These are phyloP conservation scores for Lizonia empirigonia DNA, from an alignment of 2,329 filamentous ascomycete genomes.

Conservation along the genomic window DNA sequence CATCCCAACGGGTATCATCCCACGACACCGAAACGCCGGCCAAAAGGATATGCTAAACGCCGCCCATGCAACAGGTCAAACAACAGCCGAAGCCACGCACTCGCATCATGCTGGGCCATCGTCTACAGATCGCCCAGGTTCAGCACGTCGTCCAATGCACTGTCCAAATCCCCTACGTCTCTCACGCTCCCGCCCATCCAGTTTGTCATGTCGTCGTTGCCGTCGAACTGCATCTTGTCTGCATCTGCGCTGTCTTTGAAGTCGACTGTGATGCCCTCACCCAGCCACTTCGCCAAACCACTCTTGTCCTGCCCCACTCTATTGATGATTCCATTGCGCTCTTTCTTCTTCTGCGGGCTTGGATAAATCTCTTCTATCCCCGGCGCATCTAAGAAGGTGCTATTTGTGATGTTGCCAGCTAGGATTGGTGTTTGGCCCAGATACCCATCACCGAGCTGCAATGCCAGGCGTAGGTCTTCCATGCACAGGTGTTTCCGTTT, in stretches of 20 bases:
- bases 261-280: conserved; percentile 8
- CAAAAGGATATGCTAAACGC: conserved; percentile 1
- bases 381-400: conserved; percentile 67
- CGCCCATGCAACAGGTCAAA: conserved; percentile 1
- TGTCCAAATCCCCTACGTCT: conserved; percentile 37
- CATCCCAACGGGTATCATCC: conserved; percentile 6
- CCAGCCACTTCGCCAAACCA: conserved; percentile 16
- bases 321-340: conserved; percentile 10
- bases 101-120: no score
- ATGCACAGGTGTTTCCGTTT: conserved; percentile 75
- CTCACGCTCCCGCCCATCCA: conserved; percentile 50
- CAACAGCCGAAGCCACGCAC: no score
- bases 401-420: conserved; percentile 68
- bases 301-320: conserved; percentile 30
- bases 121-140: conserved; percentile 33
- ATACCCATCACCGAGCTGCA: conserved; percentile 76
- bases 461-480: conserved; percentile 75
- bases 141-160: conserved; percentile 49
- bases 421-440: conserved; percentile 79
- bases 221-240: conserved; percentile 43
- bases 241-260: conserved; percentile 4
- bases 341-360: conserved; percentile 2
- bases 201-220: conserved; percentile 44
- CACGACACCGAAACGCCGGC: conserved; percentile 1
- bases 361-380: conserved; percentile 37